phyloP scores from a whole-genome alignment of 441 rosid genomes.

The Omphalea diandra region DNA sequence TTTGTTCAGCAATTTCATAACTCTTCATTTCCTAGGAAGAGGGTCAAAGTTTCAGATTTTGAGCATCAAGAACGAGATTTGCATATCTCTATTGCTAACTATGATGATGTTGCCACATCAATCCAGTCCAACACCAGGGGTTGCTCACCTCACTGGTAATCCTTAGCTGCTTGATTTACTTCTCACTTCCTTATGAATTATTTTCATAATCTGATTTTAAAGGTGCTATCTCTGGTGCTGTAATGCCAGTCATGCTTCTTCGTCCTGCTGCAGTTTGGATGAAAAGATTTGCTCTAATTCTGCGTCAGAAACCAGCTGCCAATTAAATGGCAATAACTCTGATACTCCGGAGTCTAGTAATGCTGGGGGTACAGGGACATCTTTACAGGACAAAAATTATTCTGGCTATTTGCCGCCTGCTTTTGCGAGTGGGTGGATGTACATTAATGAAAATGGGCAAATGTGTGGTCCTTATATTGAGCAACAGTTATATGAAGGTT shows the following conservation, averaged over 20 bases:
- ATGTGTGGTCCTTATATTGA: too few species aligned
- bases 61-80: conserved; percentile 29
- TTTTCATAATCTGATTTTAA: conserved; percentile 10
- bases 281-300: conserved; percentile 39
- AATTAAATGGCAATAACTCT: conserved; percentile 55
- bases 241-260: conserved; percentile 31
- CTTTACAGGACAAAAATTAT: conserved; percentile 41
- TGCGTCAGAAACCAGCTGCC: conserved; percentile 52
- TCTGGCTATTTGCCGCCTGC: conserved; percentile 36
- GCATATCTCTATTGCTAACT: conserved; percentile 26
- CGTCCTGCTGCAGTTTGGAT: conserved; percentile 39
- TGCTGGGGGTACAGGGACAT: conserved; percentile 41
- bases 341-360: conserved; percentile 48
- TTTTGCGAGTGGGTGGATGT: conserved; percentile 90
- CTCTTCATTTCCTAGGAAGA: conserved; percentile 30
- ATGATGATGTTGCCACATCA: conserved; percentile 28
- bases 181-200: conserved; percentile 8
- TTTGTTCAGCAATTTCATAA: conserved; percentile 21
- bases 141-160: conserved; percentile 43
- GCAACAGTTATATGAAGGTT: too few species aligned
- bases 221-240: conserved; percentile 32
- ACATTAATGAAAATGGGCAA: conserved; percentile 75
- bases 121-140: conserved; percentile 29
- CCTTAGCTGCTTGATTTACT: neutral
- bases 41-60: conserved; percentile 36